phyloP scores from a whole-genome alignment of 1,284 basidiomycete species.

The Paramarasmius palmivorus region DNA sequence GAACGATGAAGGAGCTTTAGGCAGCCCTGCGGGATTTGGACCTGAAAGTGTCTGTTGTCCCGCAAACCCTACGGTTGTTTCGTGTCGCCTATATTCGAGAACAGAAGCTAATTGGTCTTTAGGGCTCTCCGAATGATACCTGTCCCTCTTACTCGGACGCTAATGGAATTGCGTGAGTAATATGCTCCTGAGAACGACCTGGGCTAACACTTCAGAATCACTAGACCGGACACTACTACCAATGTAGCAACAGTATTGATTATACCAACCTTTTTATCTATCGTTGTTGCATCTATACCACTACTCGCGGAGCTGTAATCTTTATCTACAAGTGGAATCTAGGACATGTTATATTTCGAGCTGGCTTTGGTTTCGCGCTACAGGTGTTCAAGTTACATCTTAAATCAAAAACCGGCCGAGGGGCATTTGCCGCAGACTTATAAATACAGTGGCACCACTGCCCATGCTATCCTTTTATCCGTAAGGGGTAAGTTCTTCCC shows the following conservation, averaged over 20 bases:
- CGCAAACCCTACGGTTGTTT: constrained; percentile 62
- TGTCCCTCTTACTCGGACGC: constrained; percentile 75
- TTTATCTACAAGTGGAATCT: neutral
- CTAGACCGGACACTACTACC: constrained; percentile 47
- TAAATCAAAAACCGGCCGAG: no score
- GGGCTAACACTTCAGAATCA: neutral
- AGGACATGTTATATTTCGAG: neutral
- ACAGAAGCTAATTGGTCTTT: no score
- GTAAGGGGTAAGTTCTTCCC: no score
- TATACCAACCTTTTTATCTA: constrained; percentile 1
- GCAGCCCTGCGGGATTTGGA: constrained; percentile 57
- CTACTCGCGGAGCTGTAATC: neutral
- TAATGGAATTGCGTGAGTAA: constrained; percentile 64
- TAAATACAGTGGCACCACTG: no score
- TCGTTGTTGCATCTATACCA: constrained; percentile 2
- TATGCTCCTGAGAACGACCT: neutral
- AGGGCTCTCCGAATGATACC: constrained; percentile 40
- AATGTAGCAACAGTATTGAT: constrained; percentile 19
- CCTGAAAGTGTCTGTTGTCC: constrained; percentile 67
- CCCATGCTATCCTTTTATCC: no score
- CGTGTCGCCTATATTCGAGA: no score
- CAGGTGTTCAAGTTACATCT: no score
- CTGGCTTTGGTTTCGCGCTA: no score
- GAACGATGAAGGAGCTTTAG: constrained; percentile 59
- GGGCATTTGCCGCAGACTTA: no score